These are phyloP conservation scores for Anisodus acutangulus DNA, from an alignment of 257 asterid genomes.

Conservation along the genomic window DNA sequence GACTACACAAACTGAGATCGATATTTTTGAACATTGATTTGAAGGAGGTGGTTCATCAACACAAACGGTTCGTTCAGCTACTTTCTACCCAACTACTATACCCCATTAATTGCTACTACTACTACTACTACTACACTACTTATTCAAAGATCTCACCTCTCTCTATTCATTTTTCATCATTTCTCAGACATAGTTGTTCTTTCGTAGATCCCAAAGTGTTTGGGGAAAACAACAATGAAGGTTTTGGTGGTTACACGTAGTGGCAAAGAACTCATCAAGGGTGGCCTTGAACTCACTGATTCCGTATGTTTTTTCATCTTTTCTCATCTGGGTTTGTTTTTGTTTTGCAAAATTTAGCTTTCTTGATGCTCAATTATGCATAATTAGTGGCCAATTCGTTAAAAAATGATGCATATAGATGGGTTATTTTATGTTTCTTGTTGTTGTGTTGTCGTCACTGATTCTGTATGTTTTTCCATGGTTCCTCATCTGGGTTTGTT, in stretches of 20 bases:
- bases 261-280: constrained; percentile 85
- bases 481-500: neutral
- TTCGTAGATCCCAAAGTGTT: constrained; percentile 38
- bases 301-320: neutral
- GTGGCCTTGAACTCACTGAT: constrained; percentile 73
- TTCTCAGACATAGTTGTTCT: neutral
- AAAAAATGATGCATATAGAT: too few species aligned
- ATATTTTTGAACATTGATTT: constrained; percentile 7
- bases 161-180: neutral
- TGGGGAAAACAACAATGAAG: constrained; percentile 56
- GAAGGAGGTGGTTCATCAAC: constrained; percentile 22
- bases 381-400: too few species aligned
- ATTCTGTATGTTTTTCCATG: too few species aligned
- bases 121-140: neutral
- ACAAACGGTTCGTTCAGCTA: constrained; percentile 37
- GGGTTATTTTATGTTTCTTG: too few species aligned
- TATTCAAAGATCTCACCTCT: neutral
- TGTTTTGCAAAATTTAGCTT: constrained; percentile 27
- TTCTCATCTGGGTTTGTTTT: neutral
- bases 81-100: constrained; percentile 37
- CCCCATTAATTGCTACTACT: constrained; percentile 33
- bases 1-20: neutral
- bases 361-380: neutral
- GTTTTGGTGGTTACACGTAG: constrained; percentile 75
- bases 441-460: neutral